Conservation (phyloP, 805 yeast species). For the Diddensiella santjacobensis region DNA sequence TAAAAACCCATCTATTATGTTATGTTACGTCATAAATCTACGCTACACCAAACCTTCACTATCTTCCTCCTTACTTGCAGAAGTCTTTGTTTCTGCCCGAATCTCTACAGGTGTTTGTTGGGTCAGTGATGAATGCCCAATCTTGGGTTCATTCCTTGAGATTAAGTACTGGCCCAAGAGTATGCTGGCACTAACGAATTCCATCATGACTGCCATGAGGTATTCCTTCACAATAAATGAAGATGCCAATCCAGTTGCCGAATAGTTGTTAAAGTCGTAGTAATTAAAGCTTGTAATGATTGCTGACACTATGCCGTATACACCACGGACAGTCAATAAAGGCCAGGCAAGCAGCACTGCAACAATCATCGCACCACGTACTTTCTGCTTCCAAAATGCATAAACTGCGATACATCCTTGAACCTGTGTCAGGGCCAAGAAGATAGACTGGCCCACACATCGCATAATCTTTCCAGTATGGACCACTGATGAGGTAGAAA, state of each 20-base stretch:
- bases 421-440: slow-evolving; percentile 10
- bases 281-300: slow-evolving; percentile 12
- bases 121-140: too few species aligned
- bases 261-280: slow-evolving; percentile 14
- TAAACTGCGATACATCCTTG: not conserved
- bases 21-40: too few species aligned
- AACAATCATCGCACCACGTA: not conserved
- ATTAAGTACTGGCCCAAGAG: not conserved
- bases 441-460: slow-evolving; percentile 16
- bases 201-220: slow-evolving; percentile 20
- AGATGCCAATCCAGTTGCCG: slow-evolving; percentile 8
- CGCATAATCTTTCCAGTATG: slow-evolving; percentile 14
- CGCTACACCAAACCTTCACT: too few species aligned
- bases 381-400: slow-evolving; percentile 3
- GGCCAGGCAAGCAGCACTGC: slow-evolving; percentile 9
- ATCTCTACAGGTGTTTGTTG: too few species aligned
- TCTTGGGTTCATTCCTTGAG: not conserved
- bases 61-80: too few species aligned
- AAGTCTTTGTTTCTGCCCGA: too few species aligned
- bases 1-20: too few species aligned
- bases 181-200: slow-evolving; percentile 7
- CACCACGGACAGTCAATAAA: slow-evolving; percentile 16
- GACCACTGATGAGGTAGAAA: slow-evolving; percentile 3
- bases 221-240: slow-evolving; percentile 15
- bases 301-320: slow-evolving; percentile 16